A percentile compares a stretch with the other conserved stretches of the same genome.
Evolutionary conservation across 257 asterid genomes (phyloP).

Genomic region (Solanum tarijense): DNA sequence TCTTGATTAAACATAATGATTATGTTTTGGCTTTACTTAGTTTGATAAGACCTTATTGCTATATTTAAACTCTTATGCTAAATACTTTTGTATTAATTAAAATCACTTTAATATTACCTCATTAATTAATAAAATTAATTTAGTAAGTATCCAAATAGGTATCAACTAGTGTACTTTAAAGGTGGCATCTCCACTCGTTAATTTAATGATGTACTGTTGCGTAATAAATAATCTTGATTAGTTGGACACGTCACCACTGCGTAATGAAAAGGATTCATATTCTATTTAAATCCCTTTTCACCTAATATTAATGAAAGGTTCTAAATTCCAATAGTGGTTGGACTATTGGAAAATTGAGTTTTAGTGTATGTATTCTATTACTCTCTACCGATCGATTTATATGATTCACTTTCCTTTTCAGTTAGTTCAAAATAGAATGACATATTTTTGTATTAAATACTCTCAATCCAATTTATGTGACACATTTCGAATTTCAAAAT

Average conservation of each 20-base stretch:
- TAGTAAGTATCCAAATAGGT: neutral
- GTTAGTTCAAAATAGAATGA: too few relatives aligned
- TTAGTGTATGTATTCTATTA: neutral
- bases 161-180: neutral
- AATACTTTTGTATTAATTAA: neutral
- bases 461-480: neutral
- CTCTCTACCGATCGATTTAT: rapidly evolving
- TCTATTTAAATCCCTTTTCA: neutral
- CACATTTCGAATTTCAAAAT: too few relatives aligned
- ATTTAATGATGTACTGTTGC: neutral
- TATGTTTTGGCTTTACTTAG: neutral
- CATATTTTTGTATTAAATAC: too few relatives aligned
- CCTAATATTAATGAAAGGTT: constrained; percentile 5
- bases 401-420: neutral
- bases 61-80: neutral
- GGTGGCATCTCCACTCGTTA: neutral
- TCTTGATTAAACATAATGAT: neutral
- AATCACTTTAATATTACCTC: neutral
- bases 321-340: neutral
- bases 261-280: neutral
- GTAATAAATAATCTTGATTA: neutral
- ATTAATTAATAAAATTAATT: neutral
- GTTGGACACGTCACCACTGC: neutral
- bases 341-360: neutral
- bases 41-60: neutral